phyloP scores from a whole-genome alignment of 495 filamentous ascomycete genomes.

The Letharia columbiana region DNA sequence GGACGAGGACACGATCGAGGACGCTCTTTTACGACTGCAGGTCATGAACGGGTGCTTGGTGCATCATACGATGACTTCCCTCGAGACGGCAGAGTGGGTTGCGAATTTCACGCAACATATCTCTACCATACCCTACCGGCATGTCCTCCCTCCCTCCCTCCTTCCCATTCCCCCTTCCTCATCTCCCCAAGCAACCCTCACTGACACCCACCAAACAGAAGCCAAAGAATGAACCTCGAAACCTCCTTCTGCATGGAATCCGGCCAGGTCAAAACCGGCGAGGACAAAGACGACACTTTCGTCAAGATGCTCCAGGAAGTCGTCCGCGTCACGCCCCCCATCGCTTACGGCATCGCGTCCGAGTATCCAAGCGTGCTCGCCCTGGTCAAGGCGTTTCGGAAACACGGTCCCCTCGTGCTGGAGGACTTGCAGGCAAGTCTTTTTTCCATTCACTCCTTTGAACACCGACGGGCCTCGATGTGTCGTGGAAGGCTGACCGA shows the following conservation, averaged over 20 bases:
- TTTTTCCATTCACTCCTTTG: neutral
- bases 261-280: constrained; percentile 70
- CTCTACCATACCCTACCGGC: constrained; percentile 64
- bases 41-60: constrained; percentile 58
- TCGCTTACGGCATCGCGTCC: constrained; percentile 61
- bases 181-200: too few relatives aligned
- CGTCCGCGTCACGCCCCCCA: constrained; percentile 58
- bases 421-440: constrained; percentile 48
- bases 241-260: constrained; percentile 76
- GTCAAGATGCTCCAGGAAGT: constrained; percentile 74
- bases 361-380: constrained; percentile 51
- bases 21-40: constrained; percentile 64
- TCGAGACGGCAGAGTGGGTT: constrained; percentile 72
- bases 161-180: neutral
- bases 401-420: constrained; percentile 49
- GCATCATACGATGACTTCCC: constrained; percentile 54
- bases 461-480: neutral
- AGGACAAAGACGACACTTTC: constrained; percentile 59
- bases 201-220: constrained; percentile 19
- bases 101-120: constrained; percentile 74
- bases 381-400: constrained; percentile 51
- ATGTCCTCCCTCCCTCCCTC: constrained; percentile 11
- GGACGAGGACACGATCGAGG: constrained; percentile 65
- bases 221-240: constrained; percentile 41
- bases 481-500: constrained; percentile 10